A percentile compares a stretch with the other conserved stretches of the same genome.
Evolutionary conservation across 2,329 filamentous ascomycete genomes (phyloP).

Genomic region (Lasiodiplodia theobromae): DNA sequence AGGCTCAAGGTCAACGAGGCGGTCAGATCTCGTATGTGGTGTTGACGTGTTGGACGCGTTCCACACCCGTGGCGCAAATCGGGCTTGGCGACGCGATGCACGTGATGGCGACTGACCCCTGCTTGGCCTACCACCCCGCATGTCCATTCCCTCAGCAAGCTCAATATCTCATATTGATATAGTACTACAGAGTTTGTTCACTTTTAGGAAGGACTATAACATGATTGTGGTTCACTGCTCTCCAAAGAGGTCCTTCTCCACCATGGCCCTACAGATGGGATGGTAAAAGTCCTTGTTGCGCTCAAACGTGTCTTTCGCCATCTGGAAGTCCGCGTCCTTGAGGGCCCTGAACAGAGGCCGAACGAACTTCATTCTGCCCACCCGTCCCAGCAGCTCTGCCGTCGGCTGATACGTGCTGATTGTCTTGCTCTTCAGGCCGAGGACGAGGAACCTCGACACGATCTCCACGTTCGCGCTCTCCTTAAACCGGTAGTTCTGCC

Average conservation of each 20-base stretch:
- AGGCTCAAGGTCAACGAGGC: background rate
- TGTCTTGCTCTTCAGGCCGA: conserved; percentile 79
- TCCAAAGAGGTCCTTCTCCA: conserved; percentile 80
- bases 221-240: conserved; percentile 17
- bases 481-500: conserved; percentile 74
- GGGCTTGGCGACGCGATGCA: conserved; percentile 40
- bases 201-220: background rate
- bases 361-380: conserved; percentile 98
- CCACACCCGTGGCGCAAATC: conserved; percentile 2
- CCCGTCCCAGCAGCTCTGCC: conserved; percentile 76
- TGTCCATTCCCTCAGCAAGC: background rate
- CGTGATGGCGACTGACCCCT: background rate
- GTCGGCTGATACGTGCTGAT: conserved; percentile 72
- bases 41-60: conserved; percentile 18
- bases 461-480: conserved; percentile 88
- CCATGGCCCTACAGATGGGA: conserved; percentile 83
- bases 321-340: conserved; percentile 73
- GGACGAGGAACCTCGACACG: conserved; percentile 77
- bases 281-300: conserved; percentile 94
- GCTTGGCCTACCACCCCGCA: background rate
- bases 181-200: background rate
- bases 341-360: conserved; percentile 81
- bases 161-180: background rate
- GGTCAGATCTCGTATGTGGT: background rate
- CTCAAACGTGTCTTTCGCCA: conserved; percentile 84